phyloP scores from a whole-genome alignment of 2,329 filamentous ascomycete species.

The Fusarium napiforme region DNA sequence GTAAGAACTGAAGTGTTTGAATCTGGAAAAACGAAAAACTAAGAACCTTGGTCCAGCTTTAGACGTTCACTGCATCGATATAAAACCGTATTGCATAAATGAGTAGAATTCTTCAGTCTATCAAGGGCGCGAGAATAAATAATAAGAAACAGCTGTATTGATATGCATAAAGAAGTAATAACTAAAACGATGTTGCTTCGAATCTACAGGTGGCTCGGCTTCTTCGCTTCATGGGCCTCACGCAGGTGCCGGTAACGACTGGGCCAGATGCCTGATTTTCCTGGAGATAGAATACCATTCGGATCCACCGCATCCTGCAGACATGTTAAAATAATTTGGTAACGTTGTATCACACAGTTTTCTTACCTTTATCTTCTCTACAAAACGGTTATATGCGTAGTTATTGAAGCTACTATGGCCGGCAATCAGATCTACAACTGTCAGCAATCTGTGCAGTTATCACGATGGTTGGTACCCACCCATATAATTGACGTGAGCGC shows the following conservation, averaged over 20 bases:
- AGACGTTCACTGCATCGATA: neutral
- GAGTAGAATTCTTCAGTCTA: neutral
- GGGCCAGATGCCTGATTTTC: neutral
- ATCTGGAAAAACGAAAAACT: too few species aligned
- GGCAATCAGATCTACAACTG: neutral
- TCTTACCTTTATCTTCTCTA: neutral
- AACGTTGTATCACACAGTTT: neutral
- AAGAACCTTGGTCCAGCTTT: too few species aligned
- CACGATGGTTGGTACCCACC: neutral
- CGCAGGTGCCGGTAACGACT: neutral
- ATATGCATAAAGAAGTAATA: neutral
- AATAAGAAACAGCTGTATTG: neutral
- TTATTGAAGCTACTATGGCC: neutral
- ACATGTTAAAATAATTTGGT: neutral
- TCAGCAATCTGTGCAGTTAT: neutral
- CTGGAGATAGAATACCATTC: neutral
- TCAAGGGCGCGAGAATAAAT: neutral
- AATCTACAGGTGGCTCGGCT: neutral
- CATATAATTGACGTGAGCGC: neutral
- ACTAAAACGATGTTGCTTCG: neutral
- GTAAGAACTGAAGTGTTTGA: neutral
- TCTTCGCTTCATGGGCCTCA: neutral
- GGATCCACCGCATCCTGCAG: neutral
- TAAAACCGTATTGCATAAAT: neutral
- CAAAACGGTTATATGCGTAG: neutral